Percentiles rank a stretch among this genome's conserved stretches.
Evolutionary conservation across 495 filamentous ascomycete genomes (phyloP).

Genomic region (Staphylotrichum longicolle): DNA sequence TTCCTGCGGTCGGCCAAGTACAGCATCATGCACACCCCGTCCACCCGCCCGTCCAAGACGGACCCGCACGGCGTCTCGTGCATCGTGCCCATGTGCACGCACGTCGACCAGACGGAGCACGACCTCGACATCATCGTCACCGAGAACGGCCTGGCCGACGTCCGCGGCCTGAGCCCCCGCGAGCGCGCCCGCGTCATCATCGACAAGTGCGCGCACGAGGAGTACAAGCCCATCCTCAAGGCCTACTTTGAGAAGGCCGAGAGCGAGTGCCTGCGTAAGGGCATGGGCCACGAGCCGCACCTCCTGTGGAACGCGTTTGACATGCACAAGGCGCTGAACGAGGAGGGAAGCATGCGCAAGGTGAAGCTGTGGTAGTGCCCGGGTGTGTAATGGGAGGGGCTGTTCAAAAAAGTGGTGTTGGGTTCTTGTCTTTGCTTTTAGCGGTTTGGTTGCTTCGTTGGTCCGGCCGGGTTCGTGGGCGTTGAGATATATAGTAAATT

Average conservation of each 20-base stretch:
- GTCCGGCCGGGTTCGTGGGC: not conserved
- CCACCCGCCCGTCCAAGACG: constrained; percentile 72
- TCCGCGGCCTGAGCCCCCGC: constrained; percentile 73
- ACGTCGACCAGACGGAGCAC: constrained; percentile 92
- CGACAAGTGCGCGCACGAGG: constrained; percentile 81
- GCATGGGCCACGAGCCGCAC: constrained; percentile 88
- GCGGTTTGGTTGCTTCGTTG: not conserved
- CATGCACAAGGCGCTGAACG: constrained; percentile 79
- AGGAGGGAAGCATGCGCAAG: constrained; percentile 85
- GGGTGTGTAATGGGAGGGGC: too few species aligned
- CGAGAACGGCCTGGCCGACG: constrained; percentile 83
- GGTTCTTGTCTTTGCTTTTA: not conserved
- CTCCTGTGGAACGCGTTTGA: constrained; percentile 80
- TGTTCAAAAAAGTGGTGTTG: not conserved
- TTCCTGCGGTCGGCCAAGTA: constrained; percentile 84
- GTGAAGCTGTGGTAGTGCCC: constrained; percentile 45
- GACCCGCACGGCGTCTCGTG: constrained; percentile 81
- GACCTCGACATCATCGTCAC: constrained; percentile 86
- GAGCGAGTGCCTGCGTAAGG: constrained; percentile 81
- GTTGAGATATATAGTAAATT: not conserved
- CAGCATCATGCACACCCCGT: constrained; percentile 91
- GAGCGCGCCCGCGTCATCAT: constrained; percentile 86
- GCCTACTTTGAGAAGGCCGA: constrained; percentile 88
- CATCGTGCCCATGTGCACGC: constrained; percentile 91
- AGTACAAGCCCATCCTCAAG: constrained; percentile 76